These are phyloP conservation scores for Toxoplasma gondii DNA, from an alignment of 169 alveolate species.

Conservation along the genomic window DNA sequence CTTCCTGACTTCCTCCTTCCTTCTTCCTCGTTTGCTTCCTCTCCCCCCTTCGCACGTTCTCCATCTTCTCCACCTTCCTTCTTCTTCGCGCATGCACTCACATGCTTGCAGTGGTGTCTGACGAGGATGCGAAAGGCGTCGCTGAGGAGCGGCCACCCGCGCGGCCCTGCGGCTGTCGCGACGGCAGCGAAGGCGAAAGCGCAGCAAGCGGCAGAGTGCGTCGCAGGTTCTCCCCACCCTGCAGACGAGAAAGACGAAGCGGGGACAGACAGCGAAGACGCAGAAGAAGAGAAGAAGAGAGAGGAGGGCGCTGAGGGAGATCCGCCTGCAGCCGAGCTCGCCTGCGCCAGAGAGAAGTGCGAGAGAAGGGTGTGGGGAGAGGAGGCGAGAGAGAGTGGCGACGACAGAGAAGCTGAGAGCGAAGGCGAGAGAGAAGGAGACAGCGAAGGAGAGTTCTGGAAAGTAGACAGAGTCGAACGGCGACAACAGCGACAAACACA, in stretches of 20 bases:
- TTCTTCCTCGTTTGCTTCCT: too few relatives aligned
- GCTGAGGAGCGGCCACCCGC: conserved; percentile 18
- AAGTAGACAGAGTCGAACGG: not conserved
- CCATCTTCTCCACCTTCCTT: too few relatives aligned
- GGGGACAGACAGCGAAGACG: not conserved
- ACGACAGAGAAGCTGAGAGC: not conserved
- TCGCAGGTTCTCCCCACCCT: not conserved
- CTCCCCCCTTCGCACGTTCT: too few relatives aligned
- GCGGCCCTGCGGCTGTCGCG: conserved; percentile 17
- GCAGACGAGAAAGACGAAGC: not conserved
- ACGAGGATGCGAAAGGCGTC: conserved; percentile 15
- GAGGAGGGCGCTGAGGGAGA: too few relatives aligned
- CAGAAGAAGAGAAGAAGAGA: not conserved
- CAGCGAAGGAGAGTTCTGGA: not conserved
- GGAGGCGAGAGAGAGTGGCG: not conserved
- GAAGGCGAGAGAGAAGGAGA: not conserved
- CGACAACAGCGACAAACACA: conserved; percentile 8
- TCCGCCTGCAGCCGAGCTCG: too few relatives aligned
- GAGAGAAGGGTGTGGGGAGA: too few relatives aligned
- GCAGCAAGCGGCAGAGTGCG: conserved; percentile 36
- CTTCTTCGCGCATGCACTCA: not conserved
- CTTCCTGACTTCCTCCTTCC: too few relatives aligned
- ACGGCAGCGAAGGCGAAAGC: conserved; percentile 45
- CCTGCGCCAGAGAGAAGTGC: too few relatives aligned
- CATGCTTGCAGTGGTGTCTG: conserved; percentile 33